Evolutionary conservation across 2,329 filamentous ascomycete species (phyloP).

Genomic region (Beauveria brongniartii): DNA sequence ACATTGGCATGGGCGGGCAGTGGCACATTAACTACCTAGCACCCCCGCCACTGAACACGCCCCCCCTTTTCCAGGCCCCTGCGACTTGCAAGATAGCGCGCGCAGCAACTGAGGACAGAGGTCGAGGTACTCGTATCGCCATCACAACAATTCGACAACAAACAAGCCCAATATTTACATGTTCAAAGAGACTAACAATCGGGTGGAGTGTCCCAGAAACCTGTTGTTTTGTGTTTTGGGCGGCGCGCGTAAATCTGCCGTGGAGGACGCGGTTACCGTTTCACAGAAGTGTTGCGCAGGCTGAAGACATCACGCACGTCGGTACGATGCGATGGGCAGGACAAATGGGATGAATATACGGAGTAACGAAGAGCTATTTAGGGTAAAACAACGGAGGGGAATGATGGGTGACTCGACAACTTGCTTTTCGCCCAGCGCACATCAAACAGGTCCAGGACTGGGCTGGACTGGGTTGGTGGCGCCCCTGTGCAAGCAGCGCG

Average conservation of each 20-base stretch:
- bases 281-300: not conserved
- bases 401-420: not conserved
- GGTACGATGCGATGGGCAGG: not conserved
- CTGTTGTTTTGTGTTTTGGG: not conserved
- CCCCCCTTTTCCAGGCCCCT: not conserved
- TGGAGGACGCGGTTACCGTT: not conserved
- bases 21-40: not conserved
- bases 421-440: conserved; percentile 3
- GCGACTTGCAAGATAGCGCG: conserved; percentile 8
- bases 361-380: not conserved
- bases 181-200: not conserved
- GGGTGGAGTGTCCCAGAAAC: not conserved
- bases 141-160: conserved; percentile 1
- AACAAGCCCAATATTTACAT: not conserved
- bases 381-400: not conserved
- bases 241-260: not conserved
- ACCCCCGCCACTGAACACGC: conserved; percentile 1
- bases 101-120: not conserved
- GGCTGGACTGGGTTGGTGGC: not conserved
- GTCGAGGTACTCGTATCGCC: not conserved
- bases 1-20: not conserved
- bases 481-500: not conserved
- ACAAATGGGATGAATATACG: not conserved
- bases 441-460: conserved; percentile 2
- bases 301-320: not conserved